Percentiles rank a stretch among this genome's conserved stretches.
Evolutionary conservation across 768 basidiomycete genomes (phyloP).

Genomic region (Kwoniella botswanensis): DNA sequence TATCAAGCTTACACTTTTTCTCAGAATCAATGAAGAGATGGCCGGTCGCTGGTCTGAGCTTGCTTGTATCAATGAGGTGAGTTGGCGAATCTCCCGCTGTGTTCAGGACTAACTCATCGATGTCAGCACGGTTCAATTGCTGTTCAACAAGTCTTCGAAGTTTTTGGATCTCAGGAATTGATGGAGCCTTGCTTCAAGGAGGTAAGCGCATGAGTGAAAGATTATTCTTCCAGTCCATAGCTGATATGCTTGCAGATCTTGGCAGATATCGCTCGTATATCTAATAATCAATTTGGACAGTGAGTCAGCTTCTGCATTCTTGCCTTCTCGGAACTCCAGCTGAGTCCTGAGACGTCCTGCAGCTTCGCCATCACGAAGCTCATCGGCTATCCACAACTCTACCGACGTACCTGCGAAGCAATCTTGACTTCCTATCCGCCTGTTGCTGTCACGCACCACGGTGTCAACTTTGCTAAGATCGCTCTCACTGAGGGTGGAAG

Average conservation of each 20-base stretch:
- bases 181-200: slow-evolving; percentile 52
- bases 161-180: slow-evolving; percentile 44
- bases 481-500: slow-evolving; percentile 42
- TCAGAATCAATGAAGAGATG: slow-evolving; percentile 50
- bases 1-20: neutral
- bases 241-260: slow-evolving; percentile 38
- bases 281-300: slow-evolving; percentile 56
- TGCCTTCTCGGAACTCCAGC: neutral
- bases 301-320: slow-evolving; percentile 25
- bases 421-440: slow-evolving; percentile 50
- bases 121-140: slow-evolving; percentile 49
- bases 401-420: slow-evolving; percentile 41
- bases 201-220: slow-evolving; percentile 17
- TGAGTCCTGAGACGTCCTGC: neutral
- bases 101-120: neutral
- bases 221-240: neutral
- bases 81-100: neutral
- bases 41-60: slow-evolving; percentile 48
- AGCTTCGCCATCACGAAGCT: slow-evolving; percentile 57
- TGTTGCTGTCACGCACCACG: slow-evolving; percentile 52
- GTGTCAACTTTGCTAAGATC: slow-evolving; percentile 54
- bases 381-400: slow-evolving; percentile 37
- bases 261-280: slow-evolving; percentile 43
- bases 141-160: slow-evolving; percentile 55
- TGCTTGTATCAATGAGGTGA: slow-evolving; percentile 52